A percentile compares a stretch with the other conserved stretches of the same genome.
These are phyloP conservation scores for Aplosporella prunicola DNA, from an alignment of 2,329 filamentous ascomycete species.

Conservation along the genomic window DNA sequence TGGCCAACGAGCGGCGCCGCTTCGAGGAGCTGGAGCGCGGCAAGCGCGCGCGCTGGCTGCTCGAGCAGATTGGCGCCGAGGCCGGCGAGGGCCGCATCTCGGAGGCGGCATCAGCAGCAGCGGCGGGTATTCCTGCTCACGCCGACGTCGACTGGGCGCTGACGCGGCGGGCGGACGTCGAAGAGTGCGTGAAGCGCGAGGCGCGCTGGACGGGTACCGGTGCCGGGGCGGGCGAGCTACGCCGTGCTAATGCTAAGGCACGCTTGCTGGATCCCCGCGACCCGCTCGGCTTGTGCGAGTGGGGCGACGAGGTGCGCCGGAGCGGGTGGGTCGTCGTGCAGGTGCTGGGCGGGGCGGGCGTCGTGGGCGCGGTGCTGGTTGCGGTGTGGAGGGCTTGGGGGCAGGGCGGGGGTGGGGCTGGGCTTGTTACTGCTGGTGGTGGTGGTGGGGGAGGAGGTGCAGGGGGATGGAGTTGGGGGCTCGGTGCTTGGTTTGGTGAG, in stretches of 20 bases:
- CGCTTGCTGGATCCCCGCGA: constrained; percentile 51
- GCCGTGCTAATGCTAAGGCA: constrained; percentile 9
- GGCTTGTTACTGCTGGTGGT: too few relatives aligned
- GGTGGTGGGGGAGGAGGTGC: too few relatives aligned
- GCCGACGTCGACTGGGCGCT: constrained; percentile 3
- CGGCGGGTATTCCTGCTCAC: constrained; percentile 11
- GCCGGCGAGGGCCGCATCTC: constrained; percentile 35
- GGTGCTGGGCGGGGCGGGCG: constrained; percentile 61
- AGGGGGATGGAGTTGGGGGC: too few relatives aligned
- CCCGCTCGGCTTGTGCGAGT: constrained; percentile 66
- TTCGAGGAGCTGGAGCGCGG: constrained; percentile 52
- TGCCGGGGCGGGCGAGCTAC: constrained; percentile 17
- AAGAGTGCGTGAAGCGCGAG: constrained; percentile 24
- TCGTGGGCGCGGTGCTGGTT: constrained; percentile 62
- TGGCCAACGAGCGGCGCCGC: constrained; percentile 61
- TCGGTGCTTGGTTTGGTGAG: too few relatives aligned
- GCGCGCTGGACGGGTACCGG: constrained; percentile 17
- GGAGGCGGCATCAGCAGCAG: too few relatives aligned
- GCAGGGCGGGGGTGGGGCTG: too few relatives aligned
- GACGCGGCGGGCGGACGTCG: constrained; percentile 19
- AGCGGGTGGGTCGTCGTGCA: constrained; percentile 61
- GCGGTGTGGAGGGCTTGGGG: constrained; percentile 29
- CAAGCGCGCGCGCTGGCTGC: constrained; percentile 60
- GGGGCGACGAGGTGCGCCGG: constrained; percentile 56
- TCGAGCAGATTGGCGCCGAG: constrained; percentile 59